Evolutionary conservation across 1,284 basidiomycete species (phyloP), one percentile per base, ranked within the genome.

Genomic region (Ganoderma lingzhi): DNA sequence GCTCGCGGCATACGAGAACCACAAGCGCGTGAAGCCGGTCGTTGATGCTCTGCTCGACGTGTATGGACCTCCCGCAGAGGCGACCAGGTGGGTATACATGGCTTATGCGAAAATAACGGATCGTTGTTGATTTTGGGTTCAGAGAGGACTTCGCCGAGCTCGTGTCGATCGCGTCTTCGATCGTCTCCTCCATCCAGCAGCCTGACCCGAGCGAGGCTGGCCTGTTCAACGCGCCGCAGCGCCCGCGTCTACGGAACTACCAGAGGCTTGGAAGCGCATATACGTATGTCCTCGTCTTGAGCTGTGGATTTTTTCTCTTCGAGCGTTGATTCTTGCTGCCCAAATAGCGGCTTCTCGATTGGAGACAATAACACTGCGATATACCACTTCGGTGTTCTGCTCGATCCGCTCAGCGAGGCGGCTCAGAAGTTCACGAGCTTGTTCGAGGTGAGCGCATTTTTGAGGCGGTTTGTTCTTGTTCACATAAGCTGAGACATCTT

Each of bases 401-500:
- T 99, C 9, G 94, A 99, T 77, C 97, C 97, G 0, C 78, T 98
- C 35, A 95, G 93, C 56, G 93, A 96, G 78, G 81, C 85, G 6
- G 94, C 94, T 6, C 96, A 98, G 78, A 90, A 90, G 72, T 97
- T 95, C 92, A 88, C 94, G 0, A 88, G 90, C 64, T 79, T 98
- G 44, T 78, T 96, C 32, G 86, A 92, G 81, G 95, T 95, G 66
- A 69, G 85, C 30, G 6, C 23, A 4, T 30, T 12, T 6, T 9
- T 28, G 17, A 41, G 3, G 15, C 68, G 19, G 10, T 8, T 5
- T 35, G 35, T 23, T 23, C 48, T 23, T 55, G 14, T 14, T 23
- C 53, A 9, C 9, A 41, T 56, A 35, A 48, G 62, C 67, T 74
- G 45, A 72, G 23, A 19, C 32, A 3, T 51, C 14, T 37, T 62